Evolutionary conservation across 495 filamentous ascomycete genomes (phyloP), one percentile per base, ranked within the genome.

Genomic region (Tetracladium marchalianum): DNA sequence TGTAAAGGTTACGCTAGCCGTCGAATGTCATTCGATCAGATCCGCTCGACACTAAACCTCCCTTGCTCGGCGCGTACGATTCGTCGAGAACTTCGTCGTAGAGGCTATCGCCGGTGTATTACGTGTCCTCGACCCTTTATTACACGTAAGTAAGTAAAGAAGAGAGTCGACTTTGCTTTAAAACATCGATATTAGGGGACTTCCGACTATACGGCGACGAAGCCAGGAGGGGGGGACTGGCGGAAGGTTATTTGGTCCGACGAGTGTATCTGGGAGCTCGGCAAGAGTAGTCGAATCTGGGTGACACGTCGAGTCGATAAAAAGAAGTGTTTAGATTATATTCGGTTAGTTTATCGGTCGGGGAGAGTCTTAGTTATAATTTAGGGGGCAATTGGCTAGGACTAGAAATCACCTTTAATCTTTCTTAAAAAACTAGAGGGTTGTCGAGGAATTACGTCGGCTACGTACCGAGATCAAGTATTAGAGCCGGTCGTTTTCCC

Each of bases 321-420:
- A n/a, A n/a, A n/a, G n/a, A n/a, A n/a, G n/a, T n/a, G n/a, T n/a
- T n/a, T n/a, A n/a, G n/a, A n/a, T n/a, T n/a, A n/a, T n/a, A n/a
- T n/a, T n/a, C n/a, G n/a, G n/a, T n/a, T n/a, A n/a, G n/a, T 39
- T 7, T 52, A 46, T 43, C 5, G 43, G 11, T 18, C 11, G 5
- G 49, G 49, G 22, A 19, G 49, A 43, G 31, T 43, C 12, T 39
- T 17, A 8, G 27, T 52, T 11, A 52, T 52, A 36, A 19, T 52
- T 16, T 52, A 19, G 49, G 49, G 36, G n/a, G 44, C 43, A 11
- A 46, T 47, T 38, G 44, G 44, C 16, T 47, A 33, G 49, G 44
- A 47, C 32, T 47, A 19, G 43, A 52, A 52, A 22, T 52, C 49
- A 1, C 27, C 24, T 9, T 27, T 52, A 1, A 31, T 52, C 9